phyloP scores from a whole-genome alignment of 805 yeast genomes.

The Metschnikowia anglica region DNA sequence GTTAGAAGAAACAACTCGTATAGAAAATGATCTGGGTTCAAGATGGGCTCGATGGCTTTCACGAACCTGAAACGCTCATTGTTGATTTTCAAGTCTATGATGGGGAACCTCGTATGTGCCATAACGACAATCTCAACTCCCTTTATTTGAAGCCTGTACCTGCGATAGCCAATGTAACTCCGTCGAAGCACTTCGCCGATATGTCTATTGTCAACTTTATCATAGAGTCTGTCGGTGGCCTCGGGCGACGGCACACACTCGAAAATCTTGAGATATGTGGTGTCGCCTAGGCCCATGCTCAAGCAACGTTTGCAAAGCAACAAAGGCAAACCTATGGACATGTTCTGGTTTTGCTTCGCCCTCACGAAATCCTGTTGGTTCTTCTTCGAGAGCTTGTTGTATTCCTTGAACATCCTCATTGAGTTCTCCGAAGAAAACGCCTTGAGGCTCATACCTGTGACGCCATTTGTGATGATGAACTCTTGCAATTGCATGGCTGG shows the following conservation, averaged over 20 bases:
- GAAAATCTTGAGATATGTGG: conserved; percentile 6
- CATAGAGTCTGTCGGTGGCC: conserved; percentile 11
- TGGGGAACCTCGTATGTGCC: conserved; percentile 12
- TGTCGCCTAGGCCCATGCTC: conserved; percentile 11
- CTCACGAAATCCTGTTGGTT: conserved; percentile 6
- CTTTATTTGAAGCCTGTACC: conserved; percentile 12
- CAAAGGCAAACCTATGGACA: conserved; percentile 13
- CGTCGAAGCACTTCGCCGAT: conserved; percentile 9
- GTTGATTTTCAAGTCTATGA: conserved; percentile 11
- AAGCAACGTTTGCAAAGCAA: conserved; percentile 10
- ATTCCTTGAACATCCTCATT: conserved; percentile 11
- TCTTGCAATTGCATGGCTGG: conserved; percentile 6
- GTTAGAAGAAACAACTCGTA: conserved; percentile 12
- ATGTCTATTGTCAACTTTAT: conserved; percentile 12
- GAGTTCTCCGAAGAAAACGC: conserved; percentile 14
- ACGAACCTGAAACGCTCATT: conserved; percentile 13
- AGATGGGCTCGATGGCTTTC: conserved; percentile 3
- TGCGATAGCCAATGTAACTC: conserved; percentile 10
- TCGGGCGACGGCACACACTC: conserved; percentile 15
- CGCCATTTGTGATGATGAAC: conserved; percentile 5
- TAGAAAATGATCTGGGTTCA: conserved; percentile 7
- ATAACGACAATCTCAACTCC: conserved; percentile 9
- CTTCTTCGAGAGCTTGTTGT: conserved; percentile 3
- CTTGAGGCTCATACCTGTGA: conserved; percentile 4
- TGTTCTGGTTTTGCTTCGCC: conserved; percentile 15